These are phyloP conservation scores for Apophysomyces elegans DNA, from an alignment of 371 early-diverging fungal genomes.

Conservation along the genomic window DNA sequence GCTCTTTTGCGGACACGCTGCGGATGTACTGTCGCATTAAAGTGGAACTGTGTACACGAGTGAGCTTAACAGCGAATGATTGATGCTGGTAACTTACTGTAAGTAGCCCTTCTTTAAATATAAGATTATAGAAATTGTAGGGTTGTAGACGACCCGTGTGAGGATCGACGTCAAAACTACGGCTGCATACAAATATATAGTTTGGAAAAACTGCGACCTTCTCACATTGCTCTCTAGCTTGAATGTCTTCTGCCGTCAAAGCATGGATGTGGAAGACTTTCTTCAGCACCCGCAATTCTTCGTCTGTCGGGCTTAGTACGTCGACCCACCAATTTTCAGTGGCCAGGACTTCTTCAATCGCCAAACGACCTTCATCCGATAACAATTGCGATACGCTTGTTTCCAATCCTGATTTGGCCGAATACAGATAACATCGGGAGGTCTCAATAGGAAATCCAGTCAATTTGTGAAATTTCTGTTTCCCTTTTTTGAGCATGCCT, in stretches of 20 bases:
- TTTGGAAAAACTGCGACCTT: constrained; percentile 73
- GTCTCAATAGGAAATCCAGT: not conserved
- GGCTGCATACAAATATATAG: constrained; percentile 72
- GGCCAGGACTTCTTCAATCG: constrained; percentile 48
- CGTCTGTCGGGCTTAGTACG: constrained; percentile 74
- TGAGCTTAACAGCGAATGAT: too few species aligned
- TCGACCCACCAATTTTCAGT: constrained; percentile 87
- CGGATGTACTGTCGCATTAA: constrained; percentile 32
- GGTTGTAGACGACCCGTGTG: constrained; percentile 56
- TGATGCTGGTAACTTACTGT: constrained; percentile 42
- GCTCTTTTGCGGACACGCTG: constrained; percentile 37
- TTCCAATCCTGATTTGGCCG: not conserved
- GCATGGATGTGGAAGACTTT: constrained; percentile 77
- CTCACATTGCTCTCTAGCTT: constrained; percentile 73
- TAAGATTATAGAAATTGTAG: constrained; percentile 82
- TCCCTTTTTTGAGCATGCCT: not conserved
- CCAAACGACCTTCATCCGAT: constrained; percentile 33
- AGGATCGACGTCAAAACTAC: constrained; percentile 71
- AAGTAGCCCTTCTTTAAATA: constrained; percentile 66
- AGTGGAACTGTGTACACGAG: constrained; percentile 35
- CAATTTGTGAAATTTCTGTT: not conserved
- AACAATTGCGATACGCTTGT: constrained; percentile 26
- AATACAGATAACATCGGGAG: not conserved
- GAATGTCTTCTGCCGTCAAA: constrained; percentile 75
- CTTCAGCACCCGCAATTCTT: constrained; percentile 78